Evolutionary conservation across 768 basidiomycete genomes (phyloP).

Genomic region (Pulveroboletus ravenelii): DNA sequence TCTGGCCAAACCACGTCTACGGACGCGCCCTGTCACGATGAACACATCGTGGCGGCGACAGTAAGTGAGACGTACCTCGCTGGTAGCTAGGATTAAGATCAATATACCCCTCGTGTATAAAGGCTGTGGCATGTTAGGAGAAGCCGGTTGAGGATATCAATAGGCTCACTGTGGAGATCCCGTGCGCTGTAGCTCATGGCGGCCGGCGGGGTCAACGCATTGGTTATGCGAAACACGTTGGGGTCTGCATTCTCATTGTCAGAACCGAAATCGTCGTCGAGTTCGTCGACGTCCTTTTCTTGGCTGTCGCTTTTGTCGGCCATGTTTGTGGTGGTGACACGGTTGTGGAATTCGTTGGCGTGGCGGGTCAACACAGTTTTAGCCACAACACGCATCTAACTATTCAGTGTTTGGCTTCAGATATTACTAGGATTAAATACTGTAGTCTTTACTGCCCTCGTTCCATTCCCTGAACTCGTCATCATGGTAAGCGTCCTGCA

Average conservation of each 20-base stretch:
- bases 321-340: slow-evolving; percentile 9
- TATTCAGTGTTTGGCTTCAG: not conserved
- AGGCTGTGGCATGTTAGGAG: slow-evolving; percentile 33
- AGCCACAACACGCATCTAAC: slow-evolving; percentile 17
- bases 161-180: slow-evolving; percentile 43
- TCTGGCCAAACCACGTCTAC: slow-evolving; percentile 76
- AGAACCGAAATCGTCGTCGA: slow-evolving; percentile 40
- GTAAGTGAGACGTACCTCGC: slow-evolving; percentile 43
- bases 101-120: slow-evolving; percentile 66
- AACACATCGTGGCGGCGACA: not conserved
- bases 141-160: not conserved
- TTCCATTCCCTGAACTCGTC: slow-evolving; percentile 36
- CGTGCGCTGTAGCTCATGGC: slow-evolving; percentile 40
- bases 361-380: not conserved
- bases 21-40: not conserved
- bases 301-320: slow-evolving; percentile 16
- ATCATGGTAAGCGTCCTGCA: slow-evolving; percentile 17
- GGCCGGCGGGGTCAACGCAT: slow-evolving; percentile 37
- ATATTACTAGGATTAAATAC: not conserved
- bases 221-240: slow-evolving; percentile 41
- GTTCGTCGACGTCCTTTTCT: slow-evolving; percentile 44
- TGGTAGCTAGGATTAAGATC: slow-evolving; percentile 72
- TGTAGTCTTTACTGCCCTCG: slow-evolving; percentile 4
- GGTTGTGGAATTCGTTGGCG: not conserved
- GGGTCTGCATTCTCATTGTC: slow-evolving; percentile 38